Conservation (phyloP, 345 rosid species). For the Gossypium herbaceum region DNA sequence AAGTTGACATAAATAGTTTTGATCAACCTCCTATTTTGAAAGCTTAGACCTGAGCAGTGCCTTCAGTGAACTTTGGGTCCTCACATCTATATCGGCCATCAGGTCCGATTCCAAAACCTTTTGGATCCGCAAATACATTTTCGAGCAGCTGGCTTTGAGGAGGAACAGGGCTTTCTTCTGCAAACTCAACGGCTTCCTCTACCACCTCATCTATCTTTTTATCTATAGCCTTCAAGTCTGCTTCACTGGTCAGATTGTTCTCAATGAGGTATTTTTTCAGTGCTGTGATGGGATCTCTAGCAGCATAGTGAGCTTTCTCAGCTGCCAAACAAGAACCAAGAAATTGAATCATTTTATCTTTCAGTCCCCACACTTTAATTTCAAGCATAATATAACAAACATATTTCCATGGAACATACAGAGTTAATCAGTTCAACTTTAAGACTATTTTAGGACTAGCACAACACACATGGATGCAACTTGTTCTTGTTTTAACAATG, state of each 20-base stretch:
- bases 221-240: conserved; percentile 64
- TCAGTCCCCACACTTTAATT: neutral
- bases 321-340: conserved; percentile 39
- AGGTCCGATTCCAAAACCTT: conserved; percentile 80
- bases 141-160: conserved; percentile 70
- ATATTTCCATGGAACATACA: too few relatives aligned
- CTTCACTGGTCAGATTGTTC: conserved; percentile 57
- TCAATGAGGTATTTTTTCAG: conserved; percentile 61
- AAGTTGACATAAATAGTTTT: neutral
- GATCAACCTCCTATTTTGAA: neutral
- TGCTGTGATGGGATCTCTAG: conserved; percentile 71
- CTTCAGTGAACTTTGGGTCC: conserved; percentile 80
- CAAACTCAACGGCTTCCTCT: conserved; percentile 81
- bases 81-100: conserved; percentile 78
- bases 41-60: conserved; percentile 68
- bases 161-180: conserved; percentile 67
- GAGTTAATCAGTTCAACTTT: neutral
- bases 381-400: neutral
- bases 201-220: conserved; percentile 70
- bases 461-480: neutral
- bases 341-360: neutral
- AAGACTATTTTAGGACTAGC: neutral
- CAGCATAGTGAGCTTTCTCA: conserved; percentile 72
- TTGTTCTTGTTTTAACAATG: neutral
- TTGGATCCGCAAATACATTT: conserved; percentile 88